Evolutionary conservation across 1,139 yeast species (phyloP), one percentile per base, ranked within the genome.

Genomic region (Candida albicans): DNA sequence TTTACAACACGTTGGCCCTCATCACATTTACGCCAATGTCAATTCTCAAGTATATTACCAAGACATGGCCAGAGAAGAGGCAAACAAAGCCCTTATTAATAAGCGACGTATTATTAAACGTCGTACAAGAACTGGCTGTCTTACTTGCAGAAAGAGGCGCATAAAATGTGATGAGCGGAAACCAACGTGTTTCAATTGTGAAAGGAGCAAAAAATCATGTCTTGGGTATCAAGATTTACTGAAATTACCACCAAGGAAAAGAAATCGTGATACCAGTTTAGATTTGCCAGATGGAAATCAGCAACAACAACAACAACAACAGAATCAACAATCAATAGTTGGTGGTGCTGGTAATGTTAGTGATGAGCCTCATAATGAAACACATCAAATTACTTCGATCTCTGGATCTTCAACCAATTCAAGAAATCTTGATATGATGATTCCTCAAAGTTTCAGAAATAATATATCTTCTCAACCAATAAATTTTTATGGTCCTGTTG

Each of bases 91-190:
- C 25, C 61, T 62, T 51, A 51, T 72, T 46, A 73, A 66, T 56
- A 73, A 70, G 49, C 52, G 77, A 40, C 59, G 74, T 45, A 70
- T 69, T 35, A 71, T 74, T 34, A 71, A 72, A 61, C 61, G 80
- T 52, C 66, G 86, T 55, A 84, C 91, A 2, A 74, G 86, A 59
- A 83, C 91, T 0, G 93, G 93, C 1, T 85, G 93, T 57, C 60
- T 84, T 44, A 85, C 91, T 0, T 85, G 93, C 57, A 70, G 91
- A 35, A 79, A 80, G 54, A 69, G 91, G 55, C 68, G 90, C 48
- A 84, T 85, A 52, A 80, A 80, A 59, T 85, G 93, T 64, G 93
- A 84, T 58, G 93, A 85, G 62, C 65, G 84, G 41, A 85, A 82
- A 53, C 93, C 93, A 1, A 73, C 76, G 41, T 87, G 95, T 58